A percentile compares a stretch with the other conserved stretches of the same genome.
Conservation (phyloP, 1,139 yeast genomes). For the Zygoascus sp. region DNA sequence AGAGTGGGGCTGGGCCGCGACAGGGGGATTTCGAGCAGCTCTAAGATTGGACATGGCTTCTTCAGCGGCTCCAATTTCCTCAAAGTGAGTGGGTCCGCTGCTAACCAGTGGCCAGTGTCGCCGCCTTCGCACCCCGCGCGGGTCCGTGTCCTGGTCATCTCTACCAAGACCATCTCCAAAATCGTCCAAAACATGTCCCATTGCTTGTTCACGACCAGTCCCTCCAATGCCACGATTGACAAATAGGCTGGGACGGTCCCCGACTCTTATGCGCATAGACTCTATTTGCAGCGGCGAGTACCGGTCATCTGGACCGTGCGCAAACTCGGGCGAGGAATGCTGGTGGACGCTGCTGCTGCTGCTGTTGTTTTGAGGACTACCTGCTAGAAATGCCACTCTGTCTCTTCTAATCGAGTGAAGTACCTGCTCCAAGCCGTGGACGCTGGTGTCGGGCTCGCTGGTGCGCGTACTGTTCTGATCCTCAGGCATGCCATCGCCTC, state of each 20-base stretch:
- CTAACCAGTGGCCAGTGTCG: too few species aligned
- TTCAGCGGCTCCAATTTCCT: slow-evolving; percentile 6
- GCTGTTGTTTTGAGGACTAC: neutral
- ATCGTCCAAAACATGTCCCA: neutral
- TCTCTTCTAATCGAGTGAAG: slow-evolving; percentile 3
- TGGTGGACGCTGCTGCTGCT: too few species aligned
- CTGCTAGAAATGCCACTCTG: slow-evolving; percentile 3
- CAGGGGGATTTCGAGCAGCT: neutral
- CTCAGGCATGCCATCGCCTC: neutral
- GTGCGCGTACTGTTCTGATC: neutral
- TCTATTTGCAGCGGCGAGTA: neutral
- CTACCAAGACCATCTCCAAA: neutral
- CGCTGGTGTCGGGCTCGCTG: neutral
- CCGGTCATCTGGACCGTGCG: neutral
- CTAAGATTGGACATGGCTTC: slow-evolving; percentile 1
- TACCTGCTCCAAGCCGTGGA: slow-evolving; percentile 1
- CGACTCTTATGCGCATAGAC: too few species aligned
- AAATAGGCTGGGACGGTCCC: too few species aligned
- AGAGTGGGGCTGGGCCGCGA: neutral
- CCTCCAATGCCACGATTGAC: too few species aligned
- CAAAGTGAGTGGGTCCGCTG: neutral
- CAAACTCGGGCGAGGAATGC: neutral
- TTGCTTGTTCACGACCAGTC: neutral
- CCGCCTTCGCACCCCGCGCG: too few species aligned
- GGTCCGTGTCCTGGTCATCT: neutral